Percentiles rank a stretch among this genome's conserved stretches.
Conservation (phyloP, 306 rosid genomes). For the Calophaca sinica region DNA sequence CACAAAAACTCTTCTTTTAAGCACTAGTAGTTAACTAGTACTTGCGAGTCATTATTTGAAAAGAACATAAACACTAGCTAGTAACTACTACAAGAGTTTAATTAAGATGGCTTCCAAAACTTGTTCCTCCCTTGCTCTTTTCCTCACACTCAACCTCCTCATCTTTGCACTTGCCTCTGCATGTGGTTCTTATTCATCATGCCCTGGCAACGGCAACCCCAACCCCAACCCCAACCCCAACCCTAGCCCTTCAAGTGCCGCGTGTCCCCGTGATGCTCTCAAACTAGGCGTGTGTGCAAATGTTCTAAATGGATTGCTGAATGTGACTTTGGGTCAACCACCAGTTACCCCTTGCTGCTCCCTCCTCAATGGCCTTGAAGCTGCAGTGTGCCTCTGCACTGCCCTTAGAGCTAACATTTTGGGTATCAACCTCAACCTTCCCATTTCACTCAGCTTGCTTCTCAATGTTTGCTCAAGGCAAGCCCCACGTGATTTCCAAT, state of each 20-base stretch:
- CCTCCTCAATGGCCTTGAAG: slow-evolving; percentile 77
- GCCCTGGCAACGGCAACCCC: slow-evolving; percentile 34
- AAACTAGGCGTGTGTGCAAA: slow-evolving; percentile 75
- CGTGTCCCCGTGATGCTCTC: slow-evolving; percentile 75
- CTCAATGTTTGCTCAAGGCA: slow-evolving; percentile 68
- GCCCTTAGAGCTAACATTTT: slow-evolving; percentile 73
- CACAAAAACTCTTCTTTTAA: slow-evolving; percentile 5
- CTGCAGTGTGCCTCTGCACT: slow-evolving; percentile 87
- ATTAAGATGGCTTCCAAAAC: slow-evolving; percentile 65
- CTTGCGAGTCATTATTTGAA: no score
- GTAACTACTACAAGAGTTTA: neutral
- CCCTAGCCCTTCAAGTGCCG: slow-evolving; percentile 21
- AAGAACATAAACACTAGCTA: no score
- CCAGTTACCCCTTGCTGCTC: slow-evolving; percentile 75
- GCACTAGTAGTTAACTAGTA: no score
- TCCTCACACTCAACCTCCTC: slow-evolving; percentile 69
- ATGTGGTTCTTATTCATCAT: slow-evolving; percentile 48
- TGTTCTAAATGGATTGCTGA: slow-evolving; percentile 62
- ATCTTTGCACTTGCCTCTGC: slow-evolving; percentile 68
- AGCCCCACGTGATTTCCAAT: slow-evolving; percentile 62
- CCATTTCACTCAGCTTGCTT: slow-evolving; percentile 72
- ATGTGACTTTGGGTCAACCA: slow-evolving; percentile 63
- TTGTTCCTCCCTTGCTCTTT: slow-evolving; percentile 60
- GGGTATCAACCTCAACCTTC: slow-evolving; percentile 78
- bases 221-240: slow-evolving; percentile 7